Conservation (phyloP, 495 filamentous ascomycete species). For the Jackrogersella minutella region DNA sequence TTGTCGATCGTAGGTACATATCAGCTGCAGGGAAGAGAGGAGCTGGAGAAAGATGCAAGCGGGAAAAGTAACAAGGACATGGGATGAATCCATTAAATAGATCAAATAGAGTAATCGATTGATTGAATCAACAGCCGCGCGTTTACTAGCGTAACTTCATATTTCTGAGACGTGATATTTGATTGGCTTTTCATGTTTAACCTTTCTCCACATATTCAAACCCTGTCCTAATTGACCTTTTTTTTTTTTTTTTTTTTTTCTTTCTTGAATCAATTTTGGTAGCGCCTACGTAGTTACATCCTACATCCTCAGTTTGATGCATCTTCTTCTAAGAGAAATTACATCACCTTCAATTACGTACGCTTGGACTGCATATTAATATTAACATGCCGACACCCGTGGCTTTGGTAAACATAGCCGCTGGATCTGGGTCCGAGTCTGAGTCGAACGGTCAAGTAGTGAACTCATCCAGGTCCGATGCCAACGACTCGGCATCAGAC, state of each 20-base stretch:
- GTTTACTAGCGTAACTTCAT: slow-evolving; percentile 28
- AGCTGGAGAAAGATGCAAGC: background rate
- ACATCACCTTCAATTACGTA: slow-evolving; percentile 8
- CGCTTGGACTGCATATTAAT: slow-evolving; percentile 17
- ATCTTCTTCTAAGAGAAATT: slow-evolving; percentile 17
- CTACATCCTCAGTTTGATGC: slow-evolving; percentile 11
- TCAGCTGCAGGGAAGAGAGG: background rate
- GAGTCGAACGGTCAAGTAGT: slow-evolving; percentile 35
- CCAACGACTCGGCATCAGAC: slow-evolving; percentile 23
- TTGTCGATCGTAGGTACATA: background rate
- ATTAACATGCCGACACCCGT: slow-evolving; percentile 32
- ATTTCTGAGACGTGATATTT: background rate
- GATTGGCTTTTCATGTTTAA: slow-evolving; percentile 17
- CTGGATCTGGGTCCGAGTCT: slow-evolving; percentile 39
- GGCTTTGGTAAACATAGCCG: slow-evolving; percentile 23
- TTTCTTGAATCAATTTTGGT: slow-evolving; percentile 24
- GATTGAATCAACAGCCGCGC: slow-evolving; percentile 33
- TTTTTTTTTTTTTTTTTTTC: slow-evolving; percentile 23
- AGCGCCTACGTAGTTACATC: no score
- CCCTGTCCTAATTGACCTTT: slow-evolving; percentile 23
- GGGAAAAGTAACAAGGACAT: background rate
- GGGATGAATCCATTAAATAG: background rate
- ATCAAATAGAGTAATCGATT: slow-evolving; percentile 10
- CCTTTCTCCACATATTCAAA: slow-evolving; percentile 20
- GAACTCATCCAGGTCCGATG: slow-evolving; percentile 21